phyloP scores from a whole-genome alignment of 1,139 yeast genomes.

The Candida albicans region DNA sequence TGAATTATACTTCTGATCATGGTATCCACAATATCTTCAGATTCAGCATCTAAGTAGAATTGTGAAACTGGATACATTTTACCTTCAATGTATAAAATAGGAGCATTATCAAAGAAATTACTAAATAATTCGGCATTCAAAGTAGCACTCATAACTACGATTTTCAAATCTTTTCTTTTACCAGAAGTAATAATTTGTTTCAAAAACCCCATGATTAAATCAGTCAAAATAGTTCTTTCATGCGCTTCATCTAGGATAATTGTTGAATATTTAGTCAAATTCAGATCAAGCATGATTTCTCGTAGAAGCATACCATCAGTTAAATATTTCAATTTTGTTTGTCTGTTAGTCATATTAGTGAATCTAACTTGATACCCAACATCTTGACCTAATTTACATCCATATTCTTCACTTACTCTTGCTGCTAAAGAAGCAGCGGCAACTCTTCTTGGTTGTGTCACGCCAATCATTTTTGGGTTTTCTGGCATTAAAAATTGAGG shows the following conservation, averaged over 20 bases:
- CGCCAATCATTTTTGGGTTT: constrained; percentile 66
- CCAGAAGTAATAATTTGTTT: constrained; percentile 57
- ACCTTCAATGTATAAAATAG: constrained; percentile 84
- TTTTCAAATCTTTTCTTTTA: constrained; percentile 53
- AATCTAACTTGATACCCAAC: constrained; percentile 97
- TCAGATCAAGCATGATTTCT: constrained; percentile 79
- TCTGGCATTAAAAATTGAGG: constrained; percentile 86
- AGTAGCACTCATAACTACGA: constrained; percentile 91
- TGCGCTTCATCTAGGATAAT: constrained; percentile 97
- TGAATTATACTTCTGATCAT: constrained; percentile 75
- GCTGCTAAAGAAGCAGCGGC: constrained; percentile 95
- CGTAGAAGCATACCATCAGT: constrained; percentile 98
- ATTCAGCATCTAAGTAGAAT: constrained; percentile 52
- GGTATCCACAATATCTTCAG: constrained; percentile 83
- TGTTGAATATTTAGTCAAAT: constrained; percentile 64
- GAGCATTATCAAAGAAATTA: constrained; percentile 72
- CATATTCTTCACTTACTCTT: constrained; percentile 85
- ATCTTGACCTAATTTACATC: constrained; percentile 69
- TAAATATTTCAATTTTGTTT: constrained; percentile 75
- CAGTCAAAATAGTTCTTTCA: constrained; percentile 92
- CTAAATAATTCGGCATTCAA: constrained; percentile 90
- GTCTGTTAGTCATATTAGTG: constrained; percentile 35
- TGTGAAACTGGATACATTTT: constrained; percentile 82
- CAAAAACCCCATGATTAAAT: constrained; percentile 82
- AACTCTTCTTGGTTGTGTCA: constrained; percentile 95